Evolutionary conservation across 257 asterid genomes (phyloP), one percentile per base, ranked within the genome.

Genomic region (Cordia subcordata): DNA sequence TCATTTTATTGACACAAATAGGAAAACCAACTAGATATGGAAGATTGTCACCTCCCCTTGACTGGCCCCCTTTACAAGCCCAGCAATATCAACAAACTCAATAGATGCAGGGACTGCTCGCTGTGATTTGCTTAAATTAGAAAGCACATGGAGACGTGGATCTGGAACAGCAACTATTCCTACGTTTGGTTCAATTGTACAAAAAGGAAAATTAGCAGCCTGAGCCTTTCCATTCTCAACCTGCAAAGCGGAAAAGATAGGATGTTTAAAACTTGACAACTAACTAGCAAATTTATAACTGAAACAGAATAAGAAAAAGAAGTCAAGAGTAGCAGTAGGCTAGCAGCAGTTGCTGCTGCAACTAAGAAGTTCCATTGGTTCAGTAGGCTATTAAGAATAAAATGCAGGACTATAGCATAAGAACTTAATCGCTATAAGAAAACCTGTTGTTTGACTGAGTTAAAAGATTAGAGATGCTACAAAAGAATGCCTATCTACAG

Each of bases 211-310:
- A 81, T 91, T 92, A 49, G 96, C 99, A 62, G 99, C 99, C 75
- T 92, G 99, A 70, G 96, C 99, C 66, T 88, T 92, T 53, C 96
- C 99, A 76, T 88, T 92, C 72, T 92, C 99, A 69, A 92, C 99
- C 99, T 92, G 79, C 51, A 61, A 52, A 50, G 13, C 9, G 22
- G 47, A 10, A 42, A 42, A 42, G 47, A 42, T 42, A 42, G n/a
- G 35, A 27, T 42, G 5, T 42, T 1, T 3, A 14, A 42, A 11
- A 8, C 15, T 42, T 42, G 15, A 42, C 15, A 11, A 42, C 3
- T 3, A 11, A 42, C 47, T 42, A 42, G 35, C 35, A 27, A 27
- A 27, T 27, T 27, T 27, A 27, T 27, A 27, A 27, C 35, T 27
- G 6, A 27, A 27, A 27, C 6, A 27, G 6, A 27, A 27, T 27